Conservation (phyloP, 768 basidiomycete genomes). For the Panaeolus cyanescens region DNA sequence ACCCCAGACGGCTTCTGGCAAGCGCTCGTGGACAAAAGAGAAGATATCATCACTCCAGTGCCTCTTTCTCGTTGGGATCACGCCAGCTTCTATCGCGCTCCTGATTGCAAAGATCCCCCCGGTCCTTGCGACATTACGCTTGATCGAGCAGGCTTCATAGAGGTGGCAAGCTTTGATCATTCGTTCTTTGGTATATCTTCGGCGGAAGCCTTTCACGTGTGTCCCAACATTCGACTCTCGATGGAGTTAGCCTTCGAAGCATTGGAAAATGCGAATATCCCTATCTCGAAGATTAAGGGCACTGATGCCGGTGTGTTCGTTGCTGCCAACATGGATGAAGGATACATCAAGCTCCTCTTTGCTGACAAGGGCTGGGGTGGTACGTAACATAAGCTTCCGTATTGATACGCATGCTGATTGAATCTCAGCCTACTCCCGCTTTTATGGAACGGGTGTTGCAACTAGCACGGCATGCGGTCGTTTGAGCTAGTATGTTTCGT, state of each 20-base stretch:
- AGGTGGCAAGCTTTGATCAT: constrained; percentile 32
- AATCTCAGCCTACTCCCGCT: constrained; percentile 30
- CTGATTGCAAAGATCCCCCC: constrained; percentile 23
- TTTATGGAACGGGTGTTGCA: constrained; percentile 34
- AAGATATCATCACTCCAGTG: constrained; percentile 28
- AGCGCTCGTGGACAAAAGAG: constrained; percentile 32
- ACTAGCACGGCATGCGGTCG: constrained; percentile 34
- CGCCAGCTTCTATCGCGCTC: constrained; percentile 29
- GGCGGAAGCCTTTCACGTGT: constrained; percentile 33
- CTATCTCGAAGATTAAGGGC: constrained; percentile 32
- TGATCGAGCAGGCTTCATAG: constrained; percentile 33
- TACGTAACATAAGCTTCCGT: constrained; percentile 6
- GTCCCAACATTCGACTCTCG: constrained; percentile 30
- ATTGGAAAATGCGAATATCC: constrained; percentile 37
- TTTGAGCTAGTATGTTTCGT: constrained; percentile 34
- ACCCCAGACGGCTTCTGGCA: constrained; percentile 30
- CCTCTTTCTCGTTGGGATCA: constrained; percentile 38
- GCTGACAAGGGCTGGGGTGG: constrained; percentile 32
- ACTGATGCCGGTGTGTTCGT: constrained; percentile 33
- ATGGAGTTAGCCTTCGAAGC: constrained; percentile 37
- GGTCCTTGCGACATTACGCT: constrained; percentile 31
- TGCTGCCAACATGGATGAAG: constrained; percentile 32
- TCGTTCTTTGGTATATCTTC: constrained; percentile 36
- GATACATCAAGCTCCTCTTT: constrained; percentile 30
- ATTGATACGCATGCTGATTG: not conserved